Base-by-base conservation (phyloP, 2,329 filamentous ascomycete species). In the Scytalidium lignicola region DNA sequence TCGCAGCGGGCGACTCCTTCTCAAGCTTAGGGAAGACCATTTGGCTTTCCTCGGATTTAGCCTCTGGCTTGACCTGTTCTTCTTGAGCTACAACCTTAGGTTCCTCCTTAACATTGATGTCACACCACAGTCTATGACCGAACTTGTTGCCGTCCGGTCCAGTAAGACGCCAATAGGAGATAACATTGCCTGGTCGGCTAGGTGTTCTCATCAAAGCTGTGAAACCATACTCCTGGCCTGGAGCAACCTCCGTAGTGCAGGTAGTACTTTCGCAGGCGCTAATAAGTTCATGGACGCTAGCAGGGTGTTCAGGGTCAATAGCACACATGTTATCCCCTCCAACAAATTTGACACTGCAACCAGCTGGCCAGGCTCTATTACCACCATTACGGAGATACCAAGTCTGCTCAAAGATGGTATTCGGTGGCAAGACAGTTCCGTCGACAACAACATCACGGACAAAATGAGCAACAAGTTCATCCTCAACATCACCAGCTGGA, bases 1-100 rank as follows among this genome's bases (percentile, higher is more conserved):
- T 95, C 18, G 85, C 78, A 42, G 82, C 76, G 2, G 91, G 90
- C 9, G 90, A 95, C 70, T 97, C 93, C 72, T 95, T 96, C 60
- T 96, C 90, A 37, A 97, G 79, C 68, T 88, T 95, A 52, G 93
- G 93, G 79, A 97, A 97, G 65, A 97, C 91, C 90, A 97, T 96
- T 61, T 84, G 82, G 69, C 85, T 88, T 9, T 59, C 54, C 20
- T 63, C 55, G 22, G 48, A 15, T 29, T 50, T 55, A 19, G 51
- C 52, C 10, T 60, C 65, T 43, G 69, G 65, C n/a, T 67, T 58
- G 57, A 56, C 62, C 52, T 44, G 53, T 55, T 66, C 63, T 58
- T 72, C 65, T 54, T 69, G 63, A 17, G n/a, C 32, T 23, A 63
- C 42, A 28, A 55, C 46, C 41, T 55, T 45, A 20, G 43, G 59